Base-by-base conservation (phyloP, 345 rosid species). In the Syzygium grande region DNA sequence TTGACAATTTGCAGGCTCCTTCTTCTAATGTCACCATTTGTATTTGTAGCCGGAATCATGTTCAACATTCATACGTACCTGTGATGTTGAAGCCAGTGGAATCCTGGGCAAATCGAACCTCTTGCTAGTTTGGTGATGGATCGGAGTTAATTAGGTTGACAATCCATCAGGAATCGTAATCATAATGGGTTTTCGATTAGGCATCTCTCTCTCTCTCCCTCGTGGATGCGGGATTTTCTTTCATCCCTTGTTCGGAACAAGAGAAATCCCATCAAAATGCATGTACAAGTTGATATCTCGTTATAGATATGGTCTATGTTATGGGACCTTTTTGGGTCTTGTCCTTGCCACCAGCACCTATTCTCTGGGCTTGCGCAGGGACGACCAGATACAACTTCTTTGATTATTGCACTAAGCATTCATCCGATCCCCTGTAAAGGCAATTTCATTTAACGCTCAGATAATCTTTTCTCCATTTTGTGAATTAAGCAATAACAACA, bases 391-490 rank as follows among this genome's bases (percentile, higher is more conserved):
- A 11, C 29, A 2, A 0, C 7, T 58, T 58, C 27, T 25, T 1
- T 25, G 65, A 14, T 2, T 25, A 58, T 58, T 58, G 65, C 65
- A 61, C 34, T 8, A 1, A n/a, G 73, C 38, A 58, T 25, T 58
- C 65, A 0, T 0, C 27, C 0, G 29, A n/a, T 58, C 65, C 6
- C 7, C 0, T 11, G 1, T 11, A n/a, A 58, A 0, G 30, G 16
- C 16, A 59, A 59, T 59, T 59, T 59, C 7, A 13, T 27, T 58
- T 23, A 59, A 59, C 0, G 30, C 3, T 58, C 3, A 25, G 0
- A 25, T 0, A 2, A 56, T 3, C 25, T 4, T 0, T 22, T 8
- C 30, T 2, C 7, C 5, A 15, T 7, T n/a, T 63, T 63, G 21
- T 14, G 41, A 63, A 63, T 63, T 29, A 15, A 63, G 77, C 77